These are phyloP conservation scores for Teunomyces atbi DNA, from an alignment of 805 yeast species.

Conservation along the genomic window DNA sequence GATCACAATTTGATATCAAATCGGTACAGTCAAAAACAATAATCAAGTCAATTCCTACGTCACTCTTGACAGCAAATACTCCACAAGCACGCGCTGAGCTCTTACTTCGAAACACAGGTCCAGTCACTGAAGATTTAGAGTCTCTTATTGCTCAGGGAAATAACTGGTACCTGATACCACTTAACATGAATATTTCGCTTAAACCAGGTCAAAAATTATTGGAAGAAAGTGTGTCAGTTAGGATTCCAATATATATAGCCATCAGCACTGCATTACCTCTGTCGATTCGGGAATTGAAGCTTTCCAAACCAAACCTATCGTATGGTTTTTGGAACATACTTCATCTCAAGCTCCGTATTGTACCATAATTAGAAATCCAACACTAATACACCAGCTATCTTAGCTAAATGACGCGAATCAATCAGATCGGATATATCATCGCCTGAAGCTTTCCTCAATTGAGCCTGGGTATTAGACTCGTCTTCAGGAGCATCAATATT, in stretches of 20 bases:
- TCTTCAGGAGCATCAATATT: conserved; percentile 14
- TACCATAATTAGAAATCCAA: conserved; percentile 45
- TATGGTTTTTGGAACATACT: conserved; percentile 27
- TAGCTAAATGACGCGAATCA: conserved; percentile 54
- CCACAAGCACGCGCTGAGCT: conserved; percentile 31
- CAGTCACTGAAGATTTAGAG: conserved; percentile 8
- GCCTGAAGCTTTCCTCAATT: conserved; percentile 11
- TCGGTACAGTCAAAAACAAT: conserved; percentile 13
- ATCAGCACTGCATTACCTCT: conserved; percentile 26
- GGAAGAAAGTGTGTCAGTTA: conserved; percentile 6
- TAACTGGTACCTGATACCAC: conserved; percentile 38
- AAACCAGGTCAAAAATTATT: too few species aligned
- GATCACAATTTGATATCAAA: conserved; percentile 20
- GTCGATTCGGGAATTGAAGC: conserved; percentile 13
- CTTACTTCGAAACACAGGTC: conserved; percentile 17
- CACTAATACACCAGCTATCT: conserved; percentile 55
- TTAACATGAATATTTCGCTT: conserved; percentile 13
- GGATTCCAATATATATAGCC: conserved; percentile 31
- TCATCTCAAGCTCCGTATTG: neutral
- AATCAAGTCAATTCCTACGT: conserved; percentile 35
- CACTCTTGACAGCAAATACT: conserved; percentile 28
- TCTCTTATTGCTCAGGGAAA: conserved; percentile 21
- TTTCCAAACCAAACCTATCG: conserved; percentile 16
- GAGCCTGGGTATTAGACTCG: conserved; percentile 19
- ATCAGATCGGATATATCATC: conserved; percentile 29